Base-by-base conservation (phyloP, 371 early-diverging fungal genomes). In the Saksenaea vasiformis region DNA sequence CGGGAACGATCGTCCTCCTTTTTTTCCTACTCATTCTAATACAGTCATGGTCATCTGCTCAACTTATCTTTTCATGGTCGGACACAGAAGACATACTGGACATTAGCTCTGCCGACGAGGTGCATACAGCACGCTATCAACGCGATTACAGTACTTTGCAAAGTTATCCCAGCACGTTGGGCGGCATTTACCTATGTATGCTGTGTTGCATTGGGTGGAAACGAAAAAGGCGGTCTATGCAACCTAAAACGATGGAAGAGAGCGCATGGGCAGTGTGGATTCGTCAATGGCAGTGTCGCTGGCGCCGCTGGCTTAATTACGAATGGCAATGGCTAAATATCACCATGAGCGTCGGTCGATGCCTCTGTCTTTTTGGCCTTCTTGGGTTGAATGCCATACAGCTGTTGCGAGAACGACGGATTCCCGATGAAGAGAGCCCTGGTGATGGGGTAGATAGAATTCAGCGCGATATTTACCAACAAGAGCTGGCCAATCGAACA, bases 161-260 rank as follows among this genome's bases (percentile, higher is more conserved):
- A 47, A 22, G 51, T 10, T 47, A 47, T 22, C 22, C 22, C 5
- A 7, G 10, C 10, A 22, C 51, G 5, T 22, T 47, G 7, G 3
- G n/a, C 22, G 22, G 5, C 11, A 10, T 47, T 22, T 47, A 47
- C 10, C 22, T 47, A 10, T 4, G 51, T 22, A 17, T 47, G 22
- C 17, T 47, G 8, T 1, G 51, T 22, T 47, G 22, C 5, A 47
- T 47, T 22, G 3, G 51, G 22, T 47, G 51, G 51, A 3, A 11
- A 47, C n/a, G 51, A 22, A 47, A 47, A 47, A 17, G 14, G 7
- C 51, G 22, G 22, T 19, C 51, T 22, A 17, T 10, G 24, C 51
- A 22, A 11, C 17, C 69, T 83, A 44, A 76, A 81, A 15, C 76
- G 79, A 35, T 66, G 85, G 8, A 66, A 79, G 0, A 60, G 69